These are phyloP conservation scores for Fusarium humuli DNA, from an alignment of 2,329 filamentous ascomycete genomes.

Conservation along the genomic window DNA sequence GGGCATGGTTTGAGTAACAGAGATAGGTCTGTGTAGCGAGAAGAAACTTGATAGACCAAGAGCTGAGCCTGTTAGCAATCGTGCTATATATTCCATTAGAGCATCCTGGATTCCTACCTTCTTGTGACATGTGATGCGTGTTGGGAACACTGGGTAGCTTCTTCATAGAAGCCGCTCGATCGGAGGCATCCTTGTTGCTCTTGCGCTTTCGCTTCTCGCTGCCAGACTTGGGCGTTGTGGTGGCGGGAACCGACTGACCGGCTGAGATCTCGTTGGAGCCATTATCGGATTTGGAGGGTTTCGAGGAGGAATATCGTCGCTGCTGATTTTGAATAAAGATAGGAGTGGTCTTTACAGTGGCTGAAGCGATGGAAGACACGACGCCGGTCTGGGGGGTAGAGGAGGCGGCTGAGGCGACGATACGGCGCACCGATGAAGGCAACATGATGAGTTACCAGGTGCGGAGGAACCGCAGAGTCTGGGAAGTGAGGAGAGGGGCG, in stretches of 20 bases:
- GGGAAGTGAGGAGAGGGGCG: slow-evolving; percentile 32
- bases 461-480: slow-evolving; percentile 34
- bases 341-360: slow-evolving; percentile 54
- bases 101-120: slow-evolving; percentile 60
- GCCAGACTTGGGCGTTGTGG: slow-evolving; percentile 57
- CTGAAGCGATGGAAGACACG: slow-evolving; percentile 57
- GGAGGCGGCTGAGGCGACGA: slow-evolving; percentile 60
- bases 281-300: slow-evolving; percentile 71
- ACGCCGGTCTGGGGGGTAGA: slow-evolving; percentile 59
- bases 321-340: slow-evolving; percentile 59
- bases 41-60: slow-evolving; percentile 93
- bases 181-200: slow-evolving; percentile 62
- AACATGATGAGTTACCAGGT: slow-evolving; percentile 58
- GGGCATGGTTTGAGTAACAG: slow-evolving; percentile 84
- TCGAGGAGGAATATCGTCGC: slow-evolving; percentile 70
- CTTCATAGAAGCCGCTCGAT: slow-evolving; percentile 59
- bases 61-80: slow-evolving; percentile 64
- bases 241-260: slow-evolving; percentile 61
- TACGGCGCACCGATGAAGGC: slow-evolving; percentile 67
- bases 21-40: slow-evolving; percentile 94
- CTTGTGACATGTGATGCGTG: slow-evolving; percentile 76
- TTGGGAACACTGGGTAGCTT: slow-evolving; percentile 80
- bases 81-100: no score
- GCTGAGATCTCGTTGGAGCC: slow-evolving; percentile 64
- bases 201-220: slow-evolving; percentile 70